Evolutionary conservation across 202 grass and related monocot genomes (phyloP), one percentile per base, ranked within the genome.

Genomic region (Schoenoplectus tabernaemontani): DNA sequence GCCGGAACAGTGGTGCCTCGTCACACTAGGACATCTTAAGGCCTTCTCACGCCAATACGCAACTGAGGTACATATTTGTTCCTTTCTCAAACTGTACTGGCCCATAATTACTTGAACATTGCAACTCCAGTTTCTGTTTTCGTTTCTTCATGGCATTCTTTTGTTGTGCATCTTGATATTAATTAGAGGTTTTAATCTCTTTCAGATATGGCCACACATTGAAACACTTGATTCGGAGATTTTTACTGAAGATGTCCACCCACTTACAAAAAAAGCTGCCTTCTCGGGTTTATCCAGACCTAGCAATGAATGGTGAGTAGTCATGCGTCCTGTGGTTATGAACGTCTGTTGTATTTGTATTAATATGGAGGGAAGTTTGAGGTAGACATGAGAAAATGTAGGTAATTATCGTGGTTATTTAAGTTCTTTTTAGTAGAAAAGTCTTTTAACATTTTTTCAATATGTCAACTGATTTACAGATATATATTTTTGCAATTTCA

Each of bases 31-130:
- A 56, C 83, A 98, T 87, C 88, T 95, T 59, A 98, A 98, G 88
- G 89, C 96, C 81, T 90, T 98, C 86, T 98, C 96, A 26, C 85
- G 96, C 43, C 91, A 98, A 79, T 98, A 98, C 81, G 91, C 96
- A 43, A 92, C 88, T 43, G 96, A 98, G 90, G 96, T 98, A 82
- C 58, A 39, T 70, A 38, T 51, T 58, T 85, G 64, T 83, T 67
- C 33, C 4, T 73, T 73, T 43, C 43, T 51, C 44, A 66, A n/a
- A 68, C 17, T 6, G 64, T 41, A 22, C 64, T 38, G 66, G 7
- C 12, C 43, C 12, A 9, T 26, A 32, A 38, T 73, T 42, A 44
- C 24, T 38, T 53, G 24, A 62, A 47, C 9, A 59, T 24, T 63
- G 58, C 15, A 57, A 50, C 36, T 58, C 13, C 28, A 66, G 15